Evolutionary conservation across 208 protist genomes (phyloP).

Genomic region (Naegleria gruberi): DNA sequence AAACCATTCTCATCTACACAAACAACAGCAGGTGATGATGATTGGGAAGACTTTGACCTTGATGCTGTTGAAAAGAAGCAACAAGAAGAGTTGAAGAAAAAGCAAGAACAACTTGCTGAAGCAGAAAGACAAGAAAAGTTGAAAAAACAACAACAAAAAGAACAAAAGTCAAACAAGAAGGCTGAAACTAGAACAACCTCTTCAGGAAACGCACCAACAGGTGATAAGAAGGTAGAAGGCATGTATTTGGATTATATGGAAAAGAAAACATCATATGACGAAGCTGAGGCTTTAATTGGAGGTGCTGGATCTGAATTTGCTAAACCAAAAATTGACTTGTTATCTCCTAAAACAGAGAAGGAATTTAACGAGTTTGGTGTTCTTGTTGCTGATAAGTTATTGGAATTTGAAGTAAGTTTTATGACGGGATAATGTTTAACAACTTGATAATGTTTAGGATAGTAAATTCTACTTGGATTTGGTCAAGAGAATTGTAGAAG

Average conservation of each 20-base stretch:
- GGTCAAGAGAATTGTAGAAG: background rate
- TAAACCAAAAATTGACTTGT: background rate
- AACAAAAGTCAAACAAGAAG: too few relatives aligned
- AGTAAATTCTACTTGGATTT: background rate
- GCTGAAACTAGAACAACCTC: background rate
- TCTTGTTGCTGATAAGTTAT: background rate
- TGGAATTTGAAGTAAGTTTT: background rate
- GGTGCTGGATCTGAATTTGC: background rate
- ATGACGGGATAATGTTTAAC: background rate
- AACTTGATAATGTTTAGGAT: background rate
- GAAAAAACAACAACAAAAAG: background rate
- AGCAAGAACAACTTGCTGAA: background rate
- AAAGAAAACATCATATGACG: background rate
- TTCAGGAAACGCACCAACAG: background rate
- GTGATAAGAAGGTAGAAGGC: background rate
- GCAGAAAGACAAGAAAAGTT: background rate
- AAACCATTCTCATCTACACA: background rate
- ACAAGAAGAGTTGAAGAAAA: background rate
- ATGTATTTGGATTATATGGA: background rate
- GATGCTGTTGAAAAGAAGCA: background rate
- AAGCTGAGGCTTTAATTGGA: background rate
- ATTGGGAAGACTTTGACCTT: background rate
- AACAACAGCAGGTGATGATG: background rate
- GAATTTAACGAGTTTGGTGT: background rate
- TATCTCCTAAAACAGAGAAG: background rate